phyloP scores from a whole-genome alignment of 2,329 filamentous ascomycete genomes.

The Blastomyces parvus region DNA sequence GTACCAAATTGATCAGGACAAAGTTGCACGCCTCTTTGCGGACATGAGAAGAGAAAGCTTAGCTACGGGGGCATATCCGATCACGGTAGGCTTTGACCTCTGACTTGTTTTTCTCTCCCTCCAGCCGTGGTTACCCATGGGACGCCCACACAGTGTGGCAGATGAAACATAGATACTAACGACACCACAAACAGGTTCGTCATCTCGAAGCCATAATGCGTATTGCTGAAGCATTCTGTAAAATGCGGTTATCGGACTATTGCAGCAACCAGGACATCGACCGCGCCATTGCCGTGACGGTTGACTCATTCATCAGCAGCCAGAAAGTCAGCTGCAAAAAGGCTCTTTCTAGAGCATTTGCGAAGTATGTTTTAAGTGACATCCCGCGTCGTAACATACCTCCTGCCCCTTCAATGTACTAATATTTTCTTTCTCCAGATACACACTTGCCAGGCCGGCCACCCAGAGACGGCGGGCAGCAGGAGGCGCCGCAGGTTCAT shows the following conservation, averaged over 20 bases:
- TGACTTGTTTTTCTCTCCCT: not conserved
- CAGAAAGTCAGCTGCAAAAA: slow-evolving; percentile 98
- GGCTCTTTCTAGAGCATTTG: slow-evolving; percentile 84
- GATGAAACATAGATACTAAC: not conserved
- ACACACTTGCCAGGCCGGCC: slow-evolving; percentile 13
- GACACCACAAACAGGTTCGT: slow-evolving; percentile 56
- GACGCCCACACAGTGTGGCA: not conserved
- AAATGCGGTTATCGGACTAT: slow-evolving; percentile 97
- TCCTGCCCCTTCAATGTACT: not conserved
- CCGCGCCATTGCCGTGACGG: slow-evolving; percentile 90
- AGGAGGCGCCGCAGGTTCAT: not conserved
- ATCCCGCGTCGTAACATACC: not conserved
- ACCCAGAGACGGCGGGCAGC: slow-evolving; percentile 2
- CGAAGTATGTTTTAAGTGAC: slow-evolving; percentile 65
- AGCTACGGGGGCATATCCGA: slow-evolving; percentile 92
- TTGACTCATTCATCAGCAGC: slow-evolving; percentile 89
- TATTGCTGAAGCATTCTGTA: slow-evolving; percentile 86
- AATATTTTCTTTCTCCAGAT: slow-evolving; percentile 9
- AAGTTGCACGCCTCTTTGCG: slow-evolving; percentile 84
- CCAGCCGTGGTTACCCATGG: not conserved
- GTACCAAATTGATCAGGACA: slow-evolving; percentile 96
- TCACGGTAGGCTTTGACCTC: slow-evolving; percentile 62
- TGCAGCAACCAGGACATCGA: slow-evolving; percentile 86
- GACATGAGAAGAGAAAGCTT: slow-evolving; percentile 92
- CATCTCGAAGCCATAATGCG: slow-evolving; percentile 97